Evolutionary conservation across 2,329 filamentous ascomycete genomes (phyloP).

Genomic region (Epichloe brachyelytri): DNA sequence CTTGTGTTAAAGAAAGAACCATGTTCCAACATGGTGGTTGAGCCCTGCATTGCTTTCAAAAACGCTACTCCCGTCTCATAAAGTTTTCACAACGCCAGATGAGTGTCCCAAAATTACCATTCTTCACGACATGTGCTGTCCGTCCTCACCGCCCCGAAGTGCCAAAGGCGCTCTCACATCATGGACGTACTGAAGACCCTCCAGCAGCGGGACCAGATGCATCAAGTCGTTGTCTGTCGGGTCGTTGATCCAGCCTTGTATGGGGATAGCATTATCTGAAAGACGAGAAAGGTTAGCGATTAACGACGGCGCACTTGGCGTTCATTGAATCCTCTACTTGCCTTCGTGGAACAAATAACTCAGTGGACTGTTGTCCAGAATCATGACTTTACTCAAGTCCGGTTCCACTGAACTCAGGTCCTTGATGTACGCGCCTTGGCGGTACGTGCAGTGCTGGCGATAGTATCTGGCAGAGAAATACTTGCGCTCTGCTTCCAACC

Average conservation of each 20-base stretch:
- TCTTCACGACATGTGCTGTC: conserved; percentile 39
- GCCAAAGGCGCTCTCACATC: conserved; percentile 87
- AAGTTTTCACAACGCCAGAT: conserved; percentile 4
- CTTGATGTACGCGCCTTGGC: conserved; percentile 96
- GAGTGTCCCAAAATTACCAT: neutral
- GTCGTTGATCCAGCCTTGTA: conserved; percentile 98
- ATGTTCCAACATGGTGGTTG: neutral
- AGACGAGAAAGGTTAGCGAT: neutral
- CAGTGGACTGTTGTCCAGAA: conserved; percentile 93
- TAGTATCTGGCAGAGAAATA: conserved; percentile 93
- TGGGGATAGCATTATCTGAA: conserved; percentile 93
- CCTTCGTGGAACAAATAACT: conserved; percentile 99
- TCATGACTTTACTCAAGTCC: conserved; percentile 96
- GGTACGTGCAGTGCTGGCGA: conserved; percentile 89
- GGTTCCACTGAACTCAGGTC: conserved; percentile 93
- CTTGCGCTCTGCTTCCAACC: conserved; percentile 92
- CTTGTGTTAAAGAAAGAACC: neutral
- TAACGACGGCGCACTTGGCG: neutral
- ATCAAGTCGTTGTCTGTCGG: conserved; percentile 92
- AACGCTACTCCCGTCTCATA: neutral
- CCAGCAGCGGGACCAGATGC: conserved; percentile 81
- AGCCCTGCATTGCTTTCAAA: neutral
- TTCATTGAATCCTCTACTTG: conserved; percentile 27
- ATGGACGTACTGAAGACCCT: conserved; percentile 91
- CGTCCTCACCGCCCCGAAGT: conserved; percentile 73